Percentiles rank a stretch among this genome's conserved stretches.
These are phyloP conservation scores for Pichia sp. DNA, from an alignment of 1,139 yeast genomes.

Conservation along the genomic window DNA sequence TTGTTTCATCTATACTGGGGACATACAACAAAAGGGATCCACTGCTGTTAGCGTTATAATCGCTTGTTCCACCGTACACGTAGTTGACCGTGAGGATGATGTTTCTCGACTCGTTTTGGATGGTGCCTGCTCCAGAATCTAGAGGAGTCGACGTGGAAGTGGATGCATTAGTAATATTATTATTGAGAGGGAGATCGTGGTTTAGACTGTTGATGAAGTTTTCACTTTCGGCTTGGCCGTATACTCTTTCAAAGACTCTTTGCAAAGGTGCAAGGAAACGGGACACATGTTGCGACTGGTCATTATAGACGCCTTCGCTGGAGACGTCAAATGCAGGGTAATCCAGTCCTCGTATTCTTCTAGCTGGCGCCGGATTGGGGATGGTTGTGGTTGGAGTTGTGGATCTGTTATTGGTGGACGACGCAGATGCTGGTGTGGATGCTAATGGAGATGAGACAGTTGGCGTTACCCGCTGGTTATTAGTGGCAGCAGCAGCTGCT, in stretches of 20 bases:
- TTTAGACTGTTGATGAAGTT: background rate
- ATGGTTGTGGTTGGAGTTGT: conserved; percentile 1
- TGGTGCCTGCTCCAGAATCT: background rate
- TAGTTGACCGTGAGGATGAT: conserved; percentile 39
- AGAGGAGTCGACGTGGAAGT: background rate
- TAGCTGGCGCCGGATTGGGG: background rate
- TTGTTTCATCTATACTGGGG: conserved; percentile 59
- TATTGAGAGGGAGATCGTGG: background rate
- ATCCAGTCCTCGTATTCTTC: conserved; percentile 31
- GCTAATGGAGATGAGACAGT: background rate
- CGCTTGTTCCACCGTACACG: conserved; percentile 32
- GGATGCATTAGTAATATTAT: background rate
- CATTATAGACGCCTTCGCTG: conserved; percentile 29
- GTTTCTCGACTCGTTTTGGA: conserved; percentile 31
- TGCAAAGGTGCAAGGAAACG: conserved; percentile 27
- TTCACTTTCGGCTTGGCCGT: conserved; percentile 2
- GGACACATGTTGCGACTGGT: conserved; percentile 21
- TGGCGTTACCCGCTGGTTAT: too few species aligned
- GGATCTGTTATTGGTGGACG: too few species aligned
- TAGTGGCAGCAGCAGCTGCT: too few species aligned
- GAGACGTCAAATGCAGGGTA: conserved; percentile 35
- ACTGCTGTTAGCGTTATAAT: conserved; percentile 11
- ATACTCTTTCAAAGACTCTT: conserved; percentile 22
- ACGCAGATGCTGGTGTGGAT: background rate
- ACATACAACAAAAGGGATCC: conserved; percentile 61